Evolutionary conservation across 2,329 filamentous ascomycete species (phyloP).

Genomic region (Fusarium palustre): DNA sequence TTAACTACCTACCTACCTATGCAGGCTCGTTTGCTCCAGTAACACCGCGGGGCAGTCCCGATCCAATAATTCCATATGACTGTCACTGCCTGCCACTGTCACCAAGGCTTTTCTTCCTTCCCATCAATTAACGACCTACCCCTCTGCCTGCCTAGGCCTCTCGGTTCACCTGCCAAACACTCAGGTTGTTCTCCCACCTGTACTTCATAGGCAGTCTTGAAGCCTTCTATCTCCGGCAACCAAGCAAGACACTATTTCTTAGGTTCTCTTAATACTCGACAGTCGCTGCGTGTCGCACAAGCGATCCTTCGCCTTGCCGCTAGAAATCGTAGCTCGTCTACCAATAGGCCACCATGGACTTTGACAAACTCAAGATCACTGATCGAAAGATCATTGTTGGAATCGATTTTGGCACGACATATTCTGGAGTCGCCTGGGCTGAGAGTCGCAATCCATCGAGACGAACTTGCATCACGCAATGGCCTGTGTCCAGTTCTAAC

Average conservation of each 20-base stretch:
- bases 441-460: slow-evolving; percentile 55
- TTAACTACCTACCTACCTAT: not conserved
- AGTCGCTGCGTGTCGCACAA: not conserved
- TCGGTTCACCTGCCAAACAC: not conserved
- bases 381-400: slow-evolving; percentile 60
- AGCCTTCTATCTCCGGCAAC: not conserved
- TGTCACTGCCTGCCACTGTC: not conserved
- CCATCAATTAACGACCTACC: not conserved
- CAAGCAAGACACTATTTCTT: not conserved
- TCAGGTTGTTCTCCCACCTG: not conserved
- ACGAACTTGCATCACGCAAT: slow-evolving; percentile 54
- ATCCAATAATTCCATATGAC: not conserved
- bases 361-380: slow-evolving; percentile 50
- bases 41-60: not conserved
- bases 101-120: not conserved
- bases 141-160: not conserved
- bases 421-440: slow-evolving; percentile 63
- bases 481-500: slow-evolving; percentile 55
- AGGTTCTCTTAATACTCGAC: not conserved
- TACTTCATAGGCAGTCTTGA: no score
- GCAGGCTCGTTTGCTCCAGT: not conserved
- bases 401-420: slow-evolving; percentile 67
- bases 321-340: not conserved
- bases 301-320: not conserved
- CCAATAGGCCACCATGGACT: slow-evolving; percentile 49